A percentile compares a stretch with the other conserved stretches of the same genome.
phyloP scores from a whole-genome alignment of 257 asterid species.

The Mitragyna speciosa region DNA sequence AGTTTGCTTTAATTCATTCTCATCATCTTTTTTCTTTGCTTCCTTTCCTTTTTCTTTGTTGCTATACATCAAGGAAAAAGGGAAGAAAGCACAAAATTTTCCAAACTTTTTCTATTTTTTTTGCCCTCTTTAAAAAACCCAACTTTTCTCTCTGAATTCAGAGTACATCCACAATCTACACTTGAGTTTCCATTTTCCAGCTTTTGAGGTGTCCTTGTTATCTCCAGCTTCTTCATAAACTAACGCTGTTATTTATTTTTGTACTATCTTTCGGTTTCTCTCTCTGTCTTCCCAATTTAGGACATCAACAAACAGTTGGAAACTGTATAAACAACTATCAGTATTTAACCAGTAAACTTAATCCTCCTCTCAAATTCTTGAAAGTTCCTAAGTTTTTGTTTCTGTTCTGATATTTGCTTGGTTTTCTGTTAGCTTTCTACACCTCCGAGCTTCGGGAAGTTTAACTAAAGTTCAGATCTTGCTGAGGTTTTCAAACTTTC shows the following conservation, averaged over 20 bases:
- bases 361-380: slow-evolving; percentile 3
- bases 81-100: slow-evolving; percentile 47
- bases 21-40: slow-evolving; percentile 37
- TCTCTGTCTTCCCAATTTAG: slow-evolving; percentile 23
- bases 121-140: slow-evolving; percentile 31
- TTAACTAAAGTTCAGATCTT: slow-evolving; percentile 49
- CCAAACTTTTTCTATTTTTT: slow-evolving; percentile 40
- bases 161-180: slow-evolving; percentile 9
- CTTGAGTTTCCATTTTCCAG: slow-evolving; percentile 29
- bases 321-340: not conserved
- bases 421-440: not conserved
- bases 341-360: not conserved
- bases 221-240: slow-evolving; percentile 31
- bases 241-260: slow-evolving; percentile 13
- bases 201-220: slow-evolving; percentile 46
- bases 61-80: slow-evolving; percentile 37
- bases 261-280: slow-evolving; percentile 21
- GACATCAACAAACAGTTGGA: not conserved
- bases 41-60: slow-evolving; percentile 20
- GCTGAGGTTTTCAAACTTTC: not conserved
- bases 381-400: slow-evolving; percentile 21
- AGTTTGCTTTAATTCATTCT: slow-evolving; percentile 18
- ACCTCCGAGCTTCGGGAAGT: not conserved
- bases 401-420: slow-evolving; percentile 16
- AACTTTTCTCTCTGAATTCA: slow-evolving; percentile 32